Evolutionary conservation across 192 early-diverging fungal genomes (phyloP), one percentile per base, ranked within the genome.

Genomic region (Coemansia reversa): DNA sequence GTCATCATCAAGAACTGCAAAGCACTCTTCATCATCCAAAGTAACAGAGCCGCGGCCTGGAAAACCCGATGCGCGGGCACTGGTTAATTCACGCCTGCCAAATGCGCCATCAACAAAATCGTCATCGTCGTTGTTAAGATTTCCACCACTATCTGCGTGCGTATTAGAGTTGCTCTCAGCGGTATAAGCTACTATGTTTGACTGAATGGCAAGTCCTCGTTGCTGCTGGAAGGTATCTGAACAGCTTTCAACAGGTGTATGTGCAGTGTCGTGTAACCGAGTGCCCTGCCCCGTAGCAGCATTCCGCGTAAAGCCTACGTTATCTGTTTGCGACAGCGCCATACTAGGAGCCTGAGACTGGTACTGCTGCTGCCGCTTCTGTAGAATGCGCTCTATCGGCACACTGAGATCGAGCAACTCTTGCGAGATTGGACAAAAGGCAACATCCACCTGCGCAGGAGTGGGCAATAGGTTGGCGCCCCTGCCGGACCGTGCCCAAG

Each of bases 401-500:
- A 63, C 50, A 28, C 62, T 58, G 22, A 73, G 50, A 54, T 79
- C 63, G 50, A 79, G 64, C 33, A 79, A 61, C 19, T 58, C 70
- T 1, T 19, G 20, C 5, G 70, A 64, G 9, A 73, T 45, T 1
- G 70, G 66, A 1, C 54, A 8, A 50, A 79, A 79, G 27, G 48
- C 23, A 32, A 35, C 16, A 27, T 42, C 33, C 2, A n/a, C 22
- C 14, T 9, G 50, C 25, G 54, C 22, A 18, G 47, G 29, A 8
- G 63, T 55, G 24, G 63, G 63, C 12, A 69, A 11, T 25, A 48
- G 42, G 5, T 16, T 32, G 14, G 55, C 14, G 47, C 29, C 66
- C 30, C 56, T 60, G 54, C 76, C 76, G 18, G 66, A 50, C 32
- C 53, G 70, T 33, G 66, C 66, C 76, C 76, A 79, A 57, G 27